Evolutionary conservation across 78 protist genomes (phyloP).

Genomic region (Dictyostelium firmibasis): DNA sequence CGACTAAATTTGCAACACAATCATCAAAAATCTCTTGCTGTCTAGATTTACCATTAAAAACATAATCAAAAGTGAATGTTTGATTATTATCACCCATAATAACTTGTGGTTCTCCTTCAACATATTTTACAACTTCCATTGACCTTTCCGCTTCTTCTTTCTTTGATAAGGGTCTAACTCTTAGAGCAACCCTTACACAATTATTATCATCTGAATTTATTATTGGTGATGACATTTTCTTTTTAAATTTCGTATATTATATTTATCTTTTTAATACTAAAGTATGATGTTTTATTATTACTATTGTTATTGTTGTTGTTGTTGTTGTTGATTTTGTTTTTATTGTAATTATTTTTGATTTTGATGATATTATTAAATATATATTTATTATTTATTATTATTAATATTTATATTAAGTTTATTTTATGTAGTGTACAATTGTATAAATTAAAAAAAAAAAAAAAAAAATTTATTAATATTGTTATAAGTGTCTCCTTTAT

Average conservation of each 20-base stretch:
- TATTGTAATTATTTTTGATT: not conserved
- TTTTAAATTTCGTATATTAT: not conserved
- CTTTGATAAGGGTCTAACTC: slow-evolving; percentile 72
- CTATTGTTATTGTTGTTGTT: not conserved
- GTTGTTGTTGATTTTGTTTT: not conserved
- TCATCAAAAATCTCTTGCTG: slow-evolving; percentile 64
- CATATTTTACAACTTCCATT: slow-evolving; percentile 50
- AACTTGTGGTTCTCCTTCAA: slow-evolving; percentile 52
- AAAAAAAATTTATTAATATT: too few relatives aligned
- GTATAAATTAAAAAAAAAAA: not conserved
- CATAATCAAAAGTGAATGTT: slow-evolving; percentile 78
- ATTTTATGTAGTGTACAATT: not conserved
- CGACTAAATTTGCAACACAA: slow-evolving; percentile 71
- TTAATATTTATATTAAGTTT: too few relatives aligned
- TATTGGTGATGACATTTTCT: not conserved
- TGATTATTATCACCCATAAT: slow-evolving; percentile 76
- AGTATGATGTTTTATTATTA: not conserved
- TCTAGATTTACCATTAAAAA: slow-evolving; percentile 25
- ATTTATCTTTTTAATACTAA: not conserved
- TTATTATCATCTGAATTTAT: not conserved
- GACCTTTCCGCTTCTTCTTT: slow-evolving; percentile 64
- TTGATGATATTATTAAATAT: too few relatives aligned
- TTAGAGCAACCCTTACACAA: slow-evolving; percentile 75
- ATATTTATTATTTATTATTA: too few relatives aligned
- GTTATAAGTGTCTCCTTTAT: not conserved